Evolutionary conservation across 768 basidiomycete species (phyloP).

Genomic region (Pleurotus sapidus): DNA sequence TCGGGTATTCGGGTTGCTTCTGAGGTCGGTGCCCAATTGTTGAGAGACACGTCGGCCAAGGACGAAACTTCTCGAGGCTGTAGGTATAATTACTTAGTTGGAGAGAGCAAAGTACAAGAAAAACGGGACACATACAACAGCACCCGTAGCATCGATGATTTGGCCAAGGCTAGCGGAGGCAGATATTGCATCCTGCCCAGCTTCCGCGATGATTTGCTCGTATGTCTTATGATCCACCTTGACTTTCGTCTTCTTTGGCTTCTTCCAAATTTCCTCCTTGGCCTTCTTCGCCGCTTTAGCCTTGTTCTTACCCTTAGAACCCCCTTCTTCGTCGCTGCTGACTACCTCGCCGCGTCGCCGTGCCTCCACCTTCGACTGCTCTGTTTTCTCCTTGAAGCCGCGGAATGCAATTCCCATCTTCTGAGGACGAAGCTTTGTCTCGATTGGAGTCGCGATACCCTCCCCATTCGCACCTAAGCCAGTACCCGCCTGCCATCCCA

Average conservation of each 20-base stretch:
- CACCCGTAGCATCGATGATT: slow-evolving; percentile 94
- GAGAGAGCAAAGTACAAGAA: too few relatives aligned
- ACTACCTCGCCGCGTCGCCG: slow-evolving; percentile 67
- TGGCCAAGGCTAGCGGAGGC: slow-evolving; percentile 63
- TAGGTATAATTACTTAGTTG: slow-evolving; percentile 6
- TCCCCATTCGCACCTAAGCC: slow-evolving; percentile 75
- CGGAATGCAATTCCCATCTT: slow-evolving; percentile 85
- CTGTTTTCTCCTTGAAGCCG: slow-evolving; percentile 87
- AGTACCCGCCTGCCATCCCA: slow-evolving; percentile 88
- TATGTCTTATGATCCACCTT: slow-evolving; percentile 95
- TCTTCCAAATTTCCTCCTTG: slow-evolving; percentile 81
- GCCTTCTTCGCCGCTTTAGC: slow-evolving; percentile 54
- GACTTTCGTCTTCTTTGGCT: slow-evolving; percentile 78
- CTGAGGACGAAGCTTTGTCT: slow-evolving; percentile 80
- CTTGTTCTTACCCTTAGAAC: slow-evolving; percentile 44
- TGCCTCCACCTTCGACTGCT: slow-evolving; percentile 80
- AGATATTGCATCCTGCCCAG: slow-evolving; percentile 51
- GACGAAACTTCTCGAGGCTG: slow-evolving; percentile 89
- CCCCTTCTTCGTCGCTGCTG: slow-evolving; percentile 65
- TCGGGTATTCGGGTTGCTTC: slow-evolving; percentile 92
- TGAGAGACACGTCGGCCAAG: slow-evolving; percentile 70
- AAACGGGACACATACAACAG: slow-evolving; percentile 59
- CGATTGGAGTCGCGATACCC: slow-evolving; percentile 87
- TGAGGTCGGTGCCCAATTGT: slow-evolving; percentile 82
- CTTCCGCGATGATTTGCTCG: slow-evolving; percentile 91